A percentile compares a stretch with the other conserved stretches of the same genome.
Conservation (phyloP, 2,329 filamentous ascomycete genomes). For the Talaromyces sp. region DNA sequence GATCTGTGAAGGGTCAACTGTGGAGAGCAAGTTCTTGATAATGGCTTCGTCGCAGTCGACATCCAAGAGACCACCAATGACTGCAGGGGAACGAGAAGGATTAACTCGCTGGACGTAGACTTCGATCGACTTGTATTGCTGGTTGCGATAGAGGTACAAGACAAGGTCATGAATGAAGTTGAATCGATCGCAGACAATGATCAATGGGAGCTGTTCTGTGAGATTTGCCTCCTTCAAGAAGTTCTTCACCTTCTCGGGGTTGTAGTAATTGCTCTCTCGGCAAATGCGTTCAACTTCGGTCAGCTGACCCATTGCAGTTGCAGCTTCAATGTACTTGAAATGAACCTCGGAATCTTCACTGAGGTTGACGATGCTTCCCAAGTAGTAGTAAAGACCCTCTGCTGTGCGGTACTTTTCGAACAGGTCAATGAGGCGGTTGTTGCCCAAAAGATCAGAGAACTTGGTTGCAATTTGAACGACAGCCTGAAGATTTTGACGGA, state of each 20-base stretch:
- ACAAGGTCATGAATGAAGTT: conserved; percentile 98
- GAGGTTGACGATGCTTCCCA: conserved; percentile 95
- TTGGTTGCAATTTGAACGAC: conserved; percentile 96
- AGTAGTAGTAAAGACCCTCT: conserved; percentile 96
- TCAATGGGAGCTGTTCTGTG: conserved; percentile 87
- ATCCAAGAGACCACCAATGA: conserved; percentile 88
- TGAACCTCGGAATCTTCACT: conserved; percentile 93
- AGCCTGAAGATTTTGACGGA: conserved; percentile 91
- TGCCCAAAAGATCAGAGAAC: conserved; percentile 89
- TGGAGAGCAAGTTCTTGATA: conserved; percentile 85
- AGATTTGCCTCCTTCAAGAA: conserved; percentile 96
- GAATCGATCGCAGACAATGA: conserved; percentile 99
- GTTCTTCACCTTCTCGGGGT: conserved; percentile 96
- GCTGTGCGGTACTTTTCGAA: conserved; percentile 97
- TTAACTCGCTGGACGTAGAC: conserved; percentile 97
- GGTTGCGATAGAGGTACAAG: conserved; percentile 95
- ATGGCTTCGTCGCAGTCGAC: conserved; percentile 96
- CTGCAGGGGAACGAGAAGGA: conserved; percentile 81
- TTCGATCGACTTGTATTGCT: conserved; percentile 98
- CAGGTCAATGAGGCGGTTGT: conserved; percentile 83
- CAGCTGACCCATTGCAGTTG: conserved; percentile 87
- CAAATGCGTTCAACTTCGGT: conserved; percentile 97
- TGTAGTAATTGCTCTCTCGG: conserved; percentile 85
- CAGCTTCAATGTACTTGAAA: conserved; percentile 99
- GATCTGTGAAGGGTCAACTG: conserved; percentile 78